phyloP scores from a whole-genome alignment of 2,329 filamentous ascomycete species.

The Teratosphaeria viscida region DNA sequence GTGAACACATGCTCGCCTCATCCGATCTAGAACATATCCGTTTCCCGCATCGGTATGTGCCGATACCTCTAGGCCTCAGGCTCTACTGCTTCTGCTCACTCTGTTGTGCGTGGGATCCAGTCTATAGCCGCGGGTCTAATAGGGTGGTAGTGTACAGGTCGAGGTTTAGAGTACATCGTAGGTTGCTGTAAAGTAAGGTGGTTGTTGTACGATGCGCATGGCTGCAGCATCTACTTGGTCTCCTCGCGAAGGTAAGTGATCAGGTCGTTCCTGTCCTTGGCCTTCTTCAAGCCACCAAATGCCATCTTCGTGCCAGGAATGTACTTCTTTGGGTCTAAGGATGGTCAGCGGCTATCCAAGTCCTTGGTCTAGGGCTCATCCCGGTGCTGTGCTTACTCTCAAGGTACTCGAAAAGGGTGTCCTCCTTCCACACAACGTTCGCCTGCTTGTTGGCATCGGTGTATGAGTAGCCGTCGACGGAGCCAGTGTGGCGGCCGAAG shows the following conservation, averaged over 20 bases:
- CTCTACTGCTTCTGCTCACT: background rate
- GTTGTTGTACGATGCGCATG: slow-evolving; percentile 4
- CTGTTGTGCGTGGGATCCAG: background rate
- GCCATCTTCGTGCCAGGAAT: slow-evolving; percentile 99
- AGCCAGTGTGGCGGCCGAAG: slow-evolving; percentile 90
- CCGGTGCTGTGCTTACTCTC: slow-evolving; percentile 41
- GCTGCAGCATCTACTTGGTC: slow-evolving; percentile 49
- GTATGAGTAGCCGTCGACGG: slow-evolving; percentile 88
- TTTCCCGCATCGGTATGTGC: background rate
- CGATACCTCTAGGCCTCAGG: background rate
- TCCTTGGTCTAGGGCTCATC: background rate
- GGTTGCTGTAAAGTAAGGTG: background rate
- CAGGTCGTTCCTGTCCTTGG: slow-evolving; percentile 97
- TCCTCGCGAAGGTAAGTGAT: slow-evolving; percentile 72
- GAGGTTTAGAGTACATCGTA: slow-evolving; percentile 4
- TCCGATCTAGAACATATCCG: background rate
- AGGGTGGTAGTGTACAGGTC: slow-evolving; percentile 7
- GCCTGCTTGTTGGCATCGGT: slow-evolving; percentile 99
- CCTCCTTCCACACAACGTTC: slow-evolving; percentile 78
- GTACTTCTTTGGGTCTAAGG: slow-evolving; percentile 94
- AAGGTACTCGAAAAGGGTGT: slow-evolving; percentile 93
- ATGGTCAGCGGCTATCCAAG: background rate
- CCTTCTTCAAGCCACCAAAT: slow-evolving; percentile 99
- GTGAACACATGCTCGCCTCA: background rate
- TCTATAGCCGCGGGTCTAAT: background rate